These are phyloP conservation scores for Geotrichum aggregatum DNA, from an alignment of 1,139 yeast species.

Conservation along the genomic window DNA sequence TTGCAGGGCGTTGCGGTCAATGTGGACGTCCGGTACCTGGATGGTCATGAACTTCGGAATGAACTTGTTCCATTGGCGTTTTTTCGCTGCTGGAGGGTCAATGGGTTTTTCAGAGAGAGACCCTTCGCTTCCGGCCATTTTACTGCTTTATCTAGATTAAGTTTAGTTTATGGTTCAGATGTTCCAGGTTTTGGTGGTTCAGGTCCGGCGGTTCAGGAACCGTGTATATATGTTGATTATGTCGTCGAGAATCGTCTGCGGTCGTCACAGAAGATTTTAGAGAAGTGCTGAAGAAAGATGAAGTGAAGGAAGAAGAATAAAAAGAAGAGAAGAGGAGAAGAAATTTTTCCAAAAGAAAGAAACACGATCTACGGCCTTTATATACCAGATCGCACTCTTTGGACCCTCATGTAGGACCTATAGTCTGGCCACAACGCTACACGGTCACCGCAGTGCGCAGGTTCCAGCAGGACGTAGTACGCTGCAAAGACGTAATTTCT, in stretches of 20 bases:
- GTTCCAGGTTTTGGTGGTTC: too few species aligned
- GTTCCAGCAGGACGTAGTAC: too few species aligned
- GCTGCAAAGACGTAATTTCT: too few species aligned
- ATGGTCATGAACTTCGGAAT: constrained; percentile 18
- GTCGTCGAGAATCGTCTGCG: background rate
- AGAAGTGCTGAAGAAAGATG: background rate
- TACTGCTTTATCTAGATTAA: background rate
- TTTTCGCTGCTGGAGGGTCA: background rate
- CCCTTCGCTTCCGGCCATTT: background rate
- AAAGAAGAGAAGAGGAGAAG: background rate
- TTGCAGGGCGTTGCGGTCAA: constrained; percentile 18
- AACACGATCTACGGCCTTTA: too few species aligned
- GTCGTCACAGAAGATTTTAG: background rate
- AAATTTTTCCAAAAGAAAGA: too few species aligned
- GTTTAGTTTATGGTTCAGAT: background rate
- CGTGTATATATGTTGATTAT: too few species aligned
- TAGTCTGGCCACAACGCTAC: too few species aligned
- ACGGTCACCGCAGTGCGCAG: too few species aligned
- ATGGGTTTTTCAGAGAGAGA: constrained; percentile 4
- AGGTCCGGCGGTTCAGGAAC: too few species aligned
- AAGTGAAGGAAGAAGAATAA: background rate
- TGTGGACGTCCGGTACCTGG: constrained; percentile 9
- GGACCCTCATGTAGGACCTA: too few species aligned
- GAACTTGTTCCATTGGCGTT: background rate
- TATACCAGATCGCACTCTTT: too few species aligned